Conservation (phyloP, 139 green algal species). For the Chlorella sp. region DNA sequence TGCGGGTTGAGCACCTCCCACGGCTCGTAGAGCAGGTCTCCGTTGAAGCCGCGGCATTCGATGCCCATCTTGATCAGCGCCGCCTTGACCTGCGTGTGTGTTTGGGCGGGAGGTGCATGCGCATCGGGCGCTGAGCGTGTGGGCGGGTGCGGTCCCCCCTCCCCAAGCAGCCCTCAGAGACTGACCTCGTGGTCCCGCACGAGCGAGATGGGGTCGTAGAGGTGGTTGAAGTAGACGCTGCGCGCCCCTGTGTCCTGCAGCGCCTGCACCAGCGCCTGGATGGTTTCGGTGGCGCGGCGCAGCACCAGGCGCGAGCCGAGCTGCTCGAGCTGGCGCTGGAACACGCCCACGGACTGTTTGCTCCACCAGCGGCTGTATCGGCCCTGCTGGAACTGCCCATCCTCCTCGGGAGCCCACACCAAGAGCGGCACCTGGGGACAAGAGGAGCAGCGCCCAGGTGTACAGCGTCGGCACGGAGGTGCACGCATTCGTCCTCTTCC, state of each 20-base stretch:
- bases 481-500: too few species aligned
- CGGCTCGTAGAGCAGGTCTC: constrained; percentile 86
- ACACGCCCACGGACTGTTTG: constrained; percentile 17
- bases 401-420: constrained; percentile 87
- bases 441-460: too few species aligned
- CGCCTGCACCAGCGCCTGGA: constrained; percentile 45
- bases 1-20: constrained; percentile 78
- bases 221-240: constrained; percentile 87
- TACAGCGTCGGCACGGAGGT: too few species aligned
- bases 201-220: constrained; percentile 92
- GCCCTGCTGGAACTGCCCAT: constrained; percentile 90
- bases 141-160: too few species aligned
- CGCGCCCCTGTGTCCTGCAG: constrained; percentile 48
- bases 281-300: constrained; percentile 44
- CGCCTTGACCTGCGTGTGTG: constrained; percentile 61
- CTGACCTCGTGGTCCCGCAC: constrained; percentile 78
- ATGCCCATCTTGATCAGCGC: constrained; percentile 43
- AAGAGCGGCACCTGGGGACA: constrained; percentile 70
- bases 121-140: too few species aligned
- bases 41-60: constrained; percentile 69
- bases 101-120: not conserved
- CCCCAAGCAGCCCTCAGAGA: too few species aligned
- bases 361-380: constrained; percentile 57
- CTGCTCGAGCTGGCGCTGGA: constrained; percentile 41
- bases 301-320: constrained; percentile 71